phyloP scores from a whole-genome alignment of 2,329 filamentous ascomycete species.

The Penicillium sp. region DNA sequence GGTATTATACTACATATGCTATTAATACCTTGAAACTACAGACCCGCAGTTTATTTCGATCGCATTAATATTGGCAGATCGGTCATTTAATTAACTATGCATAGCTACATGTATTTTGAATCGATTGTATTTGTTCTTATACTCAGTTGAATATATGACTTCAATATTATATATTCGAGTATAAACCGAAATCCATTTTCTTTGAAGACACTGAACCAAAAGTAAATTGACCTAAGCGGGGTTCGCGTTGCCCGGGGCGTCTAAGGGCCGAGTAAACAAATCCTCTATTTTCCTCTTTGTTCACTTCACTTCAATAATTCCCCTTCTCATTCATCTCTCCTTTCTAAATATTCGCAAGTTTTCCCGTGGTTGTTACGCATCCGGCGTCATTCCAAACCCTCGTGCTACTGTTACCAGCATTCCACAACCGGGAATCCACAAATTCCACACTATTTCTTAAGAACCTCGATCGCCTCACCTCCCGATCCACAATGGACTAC shows the following conservation, averaged over 20 bases:
- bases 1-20: background rate
- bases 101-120: background rate
- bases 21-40: conserved; percentile 2
- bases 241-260: conserved; percentile 9
- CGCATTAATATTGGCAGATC: conserved; percentile 1
- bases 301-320: background rate
- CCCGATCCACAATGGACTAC: conserved; percentile 50
- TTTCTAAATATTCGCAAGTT: background rate
- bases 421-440: background rate
- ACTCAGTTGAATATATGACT: fast-evolving
- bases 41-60: conserved; percentile 6
- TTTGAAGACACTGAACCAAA: background rate
- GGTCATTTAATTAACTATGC: background rate
- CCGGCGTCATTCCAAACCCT: conserved; percentile 9
- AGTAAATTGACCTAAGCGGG: background rate
- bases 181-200: background rate
- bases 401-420: conserved; percentile 3
- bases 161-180: background rate
- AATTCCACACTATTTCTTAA: background rate
- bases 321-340: background rate
- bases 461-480: background rate
- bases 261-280: conserved; percentile 8
- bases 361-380: background rate
- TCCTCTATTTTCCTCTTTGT: background rate
- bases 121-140: background rate